Evolutionary conservation across 345 rosid species (phyloP), one percentile per base, ranked within the genome.

Genomic region (Viola odorata): DNA sequence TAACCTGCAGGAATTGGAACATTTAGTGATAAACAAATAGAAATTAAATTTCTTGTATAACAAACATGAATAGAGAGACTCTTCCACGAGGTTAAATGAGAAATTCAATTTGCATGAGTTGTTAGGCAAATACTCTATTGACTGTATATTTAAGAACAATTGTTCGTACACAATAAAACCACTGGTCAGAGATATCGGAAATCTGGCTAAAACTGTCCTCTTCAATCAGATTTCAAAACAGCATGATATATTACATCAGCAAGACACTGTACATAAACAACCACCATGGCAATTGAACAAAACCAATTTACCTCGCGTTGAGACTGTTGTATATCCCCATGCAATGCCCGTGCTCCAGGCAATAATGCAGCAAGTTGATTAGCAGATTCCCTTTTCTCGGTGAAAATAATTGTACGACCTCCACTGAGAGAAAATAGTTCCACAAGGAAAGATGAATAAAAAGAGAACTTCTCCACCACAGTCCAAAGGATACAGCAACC

Each of bases 291-390:
- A 1, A 37, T 11, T 7, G 15, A 44, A 48, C 37, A 39, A 8
- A 23, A 45, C 32, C 49, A 49, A 57, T 41, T 52, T 74, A 94
- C 99, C 96, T 95, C 99, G 36, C 96, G 91, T 45, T 86, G 89
- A 50, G 92, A 66, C 60, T 95, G 99, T 41, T 88, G 95, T 32
- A 95, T 95, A 61, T 95, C 99, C 45, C 99, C 99, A 50, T 95
- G 97, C 58, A 95, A 69, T 73, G 99, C 78, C 38, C 88, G 81
- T n/a, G 99, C 84, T 41, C 95, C 97, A 38, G 85, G 82, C 73
- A 95, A 79, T 69, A 86, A 38, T 6, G 89, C 96, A 64, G 97
- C 74, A 73, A 95, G 97, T 67, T 86, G 88, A 79, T 91, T 85
- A 57, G 96, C 97, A 76, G 84, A 74, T 60, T 88, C 94, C 77